Percentiles rank a stretch among this genome's conserved stretches.
These are phyloP conservation scores for Globisporangium cylindrosporum DNA, from an alignment of 352 stramenopile genomes.

Conservation along the genomic window DNA sequence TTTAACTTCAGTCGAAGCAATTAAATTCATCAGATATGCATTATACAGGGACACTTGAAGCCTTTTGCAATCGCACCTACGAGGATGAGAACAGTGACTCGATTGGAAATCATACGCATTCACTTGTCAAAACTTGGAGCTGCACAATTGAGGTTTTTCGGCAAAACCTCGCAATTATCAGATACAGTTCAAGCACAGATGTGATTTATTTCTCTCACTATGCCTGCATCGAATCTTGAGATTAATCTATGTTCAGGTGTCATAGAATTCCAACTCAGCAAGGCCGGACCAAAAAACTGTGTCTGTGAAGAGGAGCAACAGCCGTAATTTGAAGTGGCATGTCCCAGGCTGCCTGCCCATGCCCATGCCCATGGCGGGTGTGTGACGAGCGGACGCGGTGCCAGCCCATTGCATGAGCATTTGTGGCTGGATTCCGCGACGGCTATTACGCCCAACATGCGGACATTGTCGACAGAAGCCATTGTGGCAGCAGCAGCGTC, in stretches of 20 bases:
- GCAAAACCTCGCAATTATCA: background rate
- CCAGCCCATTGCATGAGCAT: no score
- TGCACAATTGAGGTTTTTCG: background rate
- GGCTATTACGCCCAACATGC: no score
- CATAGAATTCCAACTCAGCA: constrained; percentile 6
- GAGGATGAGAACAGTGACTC: background rate
- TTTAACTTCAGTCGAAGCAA: no score
- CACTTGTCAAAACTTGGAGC: background rate
- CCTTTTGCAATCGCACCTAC: background rate
- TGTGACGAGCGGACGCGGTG: constrained; percentile 2
- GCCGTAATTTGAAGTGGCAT: background rate
- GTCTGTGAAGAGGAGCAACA: background rate
- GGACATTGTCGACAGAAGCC: no score
- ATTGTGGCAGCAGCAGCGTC: no score
- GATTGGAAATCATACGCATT: background rate
- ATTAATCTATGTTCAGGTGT: background rate
- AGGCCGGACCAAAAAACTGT: constrained; percentile 5
- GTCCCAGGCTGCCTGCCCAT: background rate
- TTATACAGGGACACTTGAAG: background rate
- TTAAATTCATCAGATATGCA: no score
- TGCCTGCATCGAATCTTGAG: background rate
- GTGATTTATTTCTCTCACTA: background rate
- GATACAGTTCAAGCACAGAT: background rate
- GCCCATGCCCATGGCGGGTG: background rate
- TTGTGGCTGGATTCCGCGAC: no score